phyloP scores from a whole-genome alignment of 139 green algal species.

The Chlamydomonas schloesseri region DNA sequence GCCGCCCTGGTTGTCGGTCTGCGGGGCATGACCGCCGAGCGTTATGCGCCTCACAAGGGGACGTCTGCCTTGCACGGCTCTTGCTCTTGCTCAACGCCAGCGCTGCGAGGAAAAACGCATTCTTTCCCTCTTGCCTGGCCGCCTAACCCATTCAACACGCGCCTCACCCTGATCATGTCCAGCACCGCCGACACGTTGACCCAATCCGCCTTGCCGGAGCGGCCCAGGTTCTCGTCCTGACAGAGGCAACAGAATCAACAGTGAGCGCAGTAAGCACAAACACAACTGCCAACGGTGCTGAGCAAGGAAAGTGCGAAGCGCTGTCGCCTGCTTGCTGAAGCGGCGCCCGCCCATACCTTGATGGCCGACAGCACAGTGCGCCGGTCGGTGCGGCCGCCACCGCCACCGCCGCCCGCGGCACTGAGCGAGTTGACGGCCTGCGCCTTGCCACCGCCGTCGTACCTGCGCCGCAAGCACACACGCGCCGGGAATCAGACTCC shows the following conservation, averaged over 20 bases:
- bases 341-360: slow-evolving; percentile 39
- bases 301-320: no score
- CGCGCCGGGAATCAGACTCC: no score
- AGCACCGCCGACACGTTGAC: slow-evolving; percentile 65
- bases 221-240: slow-evolving; percentile 83
- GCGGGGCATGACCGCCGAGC: no score
- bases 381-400: slow-evolving; percentile 68
- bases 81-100: no score
- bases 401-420: slow-evolving; percentile 49
- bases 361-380: slow-evolving; percentile 80
- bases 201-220: slow-evolving; percentile 72
- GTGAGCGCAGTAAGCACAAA: no score
- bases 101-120: no score
- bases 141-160: no score
- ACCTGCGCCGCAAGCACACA: slow-evolving; percentile 53
- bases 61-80: no score
- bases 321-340: no score
- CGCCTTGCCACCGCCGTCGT: slow-evolving; percentile 56
- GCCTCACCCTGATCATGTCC: slow-evolving; percentile 63
- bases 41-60: no score
- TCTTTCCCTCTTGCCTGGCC: no score
- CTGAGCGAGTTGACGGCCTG: slow-evolving; percentile 61
- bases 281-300: no score
- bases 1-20: neutral
- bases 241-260: neutral